phyloP scores from a whole-genome alignment of 345 rosid genomes.

The Moringa oleifera region DNA sequence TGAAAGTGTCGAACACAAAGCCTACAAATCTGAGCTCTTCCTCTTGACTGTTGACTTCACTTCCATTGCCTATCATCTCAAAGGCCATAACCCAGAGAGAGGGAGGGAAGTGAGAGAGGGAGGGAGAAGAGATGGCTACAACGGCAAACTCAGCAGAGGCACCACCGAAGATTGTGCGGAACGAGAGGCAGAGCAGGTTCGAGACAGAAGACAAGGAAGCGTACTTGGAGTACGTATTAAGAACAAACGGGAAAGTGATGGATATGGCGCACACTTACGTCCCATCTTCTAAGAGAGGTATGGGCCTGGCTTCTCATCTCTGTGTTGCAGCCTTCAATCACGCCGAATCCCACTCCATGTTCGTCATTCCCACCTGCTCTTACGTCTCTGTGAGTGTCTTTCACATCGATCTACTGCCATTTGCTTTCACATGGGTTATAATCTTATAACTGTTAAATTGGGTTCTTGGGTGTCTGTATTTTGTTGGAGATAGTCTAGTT shows the following conservation, averaged over 20 bases:
- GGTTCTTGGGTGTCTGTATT: not conserved
- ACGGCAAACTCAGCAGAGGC: constrained; percentile 16
- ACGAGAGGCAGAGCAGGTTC: constrained; percentile 43
- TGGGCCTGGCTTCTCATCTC: constrained; percentile 83
- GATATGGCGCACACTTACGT: constrained; percentile 78
- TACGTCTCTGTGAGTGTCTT: constrained; percentile 58
- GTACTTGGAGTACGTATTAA: constrained; percentile 55
- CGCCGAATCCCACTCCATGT: constrained; percentile 60
- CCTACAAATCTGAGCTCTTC: too few relatives aligned
- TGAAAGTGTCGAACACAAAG: too few relatives aligned
- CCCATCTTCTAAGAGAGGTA: constrained; percentile 72
- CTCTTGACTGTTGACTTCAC: too few relatives aligned
- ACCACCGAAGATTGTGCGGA: constrained; percentile 65
- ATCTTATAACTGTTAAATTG: not conserved
- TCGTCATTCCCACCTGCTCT: constrained; percentile 76
- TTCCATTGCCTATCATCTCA: not conserved
- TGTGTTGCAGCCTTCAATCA: constrained; percentile 70
- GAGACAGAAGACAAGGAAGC: constrained; percentile 90
- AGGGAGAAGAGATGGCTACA: constrained; percentile 8
- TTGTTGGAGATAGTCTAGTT: not conserved
- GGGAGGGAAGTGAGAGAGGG: not conserved
- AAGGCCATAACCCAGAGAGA: not conserved
- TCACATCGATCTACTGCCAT: not conserved
- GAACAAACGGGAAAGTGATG: constrained; percentile 54
- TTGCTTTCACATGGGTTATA: not conserved